Conservation (phyloP, 2,329 filamentous ascomycete genomes). For the Fusarium sp. region DNA sequence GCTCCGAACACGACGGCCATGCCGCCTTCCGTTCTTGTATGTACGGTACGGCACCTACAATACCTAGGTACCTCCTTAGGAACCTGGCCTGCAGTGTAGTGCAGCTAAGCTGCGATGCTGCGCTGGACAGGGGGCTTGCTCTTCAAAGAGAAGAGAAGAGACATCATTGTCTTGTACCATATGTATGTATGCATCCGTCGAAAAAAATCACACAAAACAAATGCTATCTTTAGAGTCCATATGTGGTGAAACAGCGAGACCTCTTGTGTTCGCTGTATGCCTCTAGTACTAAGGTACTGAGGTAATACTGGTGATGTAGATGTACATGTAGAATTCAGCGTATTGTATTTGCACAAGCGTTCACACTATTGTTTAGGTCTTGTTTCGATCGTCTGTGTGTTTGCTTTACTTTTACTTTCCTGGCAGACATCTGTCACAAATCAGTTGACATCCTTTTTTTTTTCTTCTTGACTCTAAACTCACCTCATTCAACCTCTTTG, state of each 20-base stretch:
- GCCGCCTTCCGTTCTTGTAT: neutral
- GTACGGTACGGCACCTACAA: too few species aligned
- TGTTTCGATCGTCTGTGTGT: conserved; percentile 1
- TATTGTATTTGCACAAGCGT: neutral
- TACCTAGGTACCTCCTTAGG: neutral
- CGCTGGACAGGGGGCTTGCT: conserved; percentile 27
- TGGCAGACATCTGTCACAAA: conserved; percentile 9
- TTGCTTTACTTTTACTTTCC: neutral
- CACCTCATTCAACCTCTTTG: neutral
- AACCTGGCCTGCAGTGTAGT: conserved; percentile 6
- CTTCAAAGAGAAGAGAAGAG: neutral
- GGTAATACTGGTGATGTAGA: neutral
- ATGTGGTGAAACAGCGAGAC: conserved; percentile 33
- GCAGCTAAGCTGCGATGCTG: conserved; percentile 11
- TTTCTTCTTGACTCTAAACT: conserved; percentile 3
- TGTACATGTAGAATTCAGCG: neutral
- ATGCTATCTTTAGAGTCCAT: conserved; percentile 36
- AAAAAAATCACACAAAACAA: conserved; percentile 13
- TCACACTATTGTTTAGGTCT: conserved; percentile 7
- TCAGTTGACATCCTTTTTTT: conserved; percentile 15
- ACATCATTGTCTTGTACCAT: neutral
- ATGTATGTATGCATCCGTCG: neutral
- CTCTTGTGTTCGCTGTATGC: neutral
- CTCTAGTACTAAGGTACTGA: too few species aligned
- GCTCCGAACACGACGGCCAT: conserved; percentile 27